Evolutionary conservation across 331 rosid genomes (phyloP), one percentile per base, ranked within the genome.

Genomic region (Rosa hybrid): DNA sequence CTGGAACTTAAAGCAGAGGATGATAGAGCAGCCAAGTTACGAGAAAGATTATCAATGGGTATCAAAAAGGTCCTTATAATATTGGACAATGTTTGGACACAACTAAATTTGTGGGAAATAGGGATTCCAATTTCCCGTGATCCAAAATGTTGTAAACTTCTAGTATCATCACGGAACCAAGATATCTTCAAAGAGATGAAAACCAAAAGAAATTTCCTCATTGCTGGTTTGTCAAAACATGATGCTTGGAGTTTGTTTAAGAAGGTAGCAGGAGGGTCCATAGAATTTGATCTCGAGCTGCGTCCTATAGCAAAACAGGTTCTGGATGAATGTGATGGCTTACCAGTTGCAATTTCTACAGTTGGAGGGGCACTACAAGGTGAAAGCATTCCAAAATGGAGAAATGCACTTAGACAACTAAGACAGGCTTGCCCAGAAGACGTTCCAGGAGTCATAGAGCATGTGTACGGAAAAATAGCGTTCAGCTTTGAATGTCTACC

Each of bases 61-160:
- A 4, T 12, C 11, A 68, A 12, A 7, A 71, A 13, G 21, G 77
- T 85, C 14, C 75, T 88, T 12, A 71, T 88, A 39, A 77, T 85
- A 44, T 38, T 88, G 16, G 90, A 87, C 71, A 81, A 86, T 83
- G 83, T 80, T 3, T 83, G 87, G 86, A 56, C 44, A 0, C 69
- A 50, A 1, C 49, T 83, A 18, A 72, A 83, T 75, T 64, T 83
- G 9, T 68, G 79, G 76, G 77, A 16, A 1, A 49, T 84, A 8
- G 87, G 87, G 1, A 41, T 87, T 78, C 90, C 83, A 34, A 34
- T 34, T 34, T 34, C 39, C 39, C 39, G 39, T 34, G 39, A 34
- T 34, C 39, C 39, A 59, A 77, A 72, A 1, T 44, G 78, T 23
- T 81, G 86, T 18, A 84, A 84, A 74, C 25, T 87, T 17, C 60